Conservation (phyloP, 139 green algal species). For the Chlamydomonas incerta region DNA sequence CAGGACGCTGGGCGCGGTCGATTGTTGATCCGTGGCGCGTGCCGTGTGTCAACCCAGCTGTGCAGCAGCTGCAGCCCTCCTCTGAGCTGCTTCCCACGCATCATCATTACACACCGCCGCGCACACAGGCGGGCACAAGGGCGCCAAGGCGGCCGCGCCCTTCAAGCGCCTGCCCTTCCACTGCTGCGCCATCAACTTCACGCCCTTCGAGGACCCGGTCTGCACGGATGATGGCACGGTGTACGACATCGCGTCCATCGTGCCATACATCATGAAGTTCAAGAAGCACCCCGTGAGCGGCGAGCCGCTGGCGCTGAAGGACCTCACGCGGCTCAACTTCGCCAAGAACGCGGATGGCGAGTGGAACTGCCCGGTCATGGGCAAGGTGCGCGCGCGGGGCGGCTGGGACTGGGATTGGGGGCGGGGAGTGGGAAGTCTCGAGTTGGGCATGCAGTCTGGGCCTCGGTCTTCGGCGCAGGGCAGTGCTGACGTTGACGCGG, state of each 20-base stretch:
- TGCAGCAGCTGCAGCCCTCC: no score
- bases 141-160: conserved; percentile 28
- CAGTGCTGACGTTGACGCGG: no score
- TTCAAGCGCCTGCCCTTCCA: conserved; percentile 92
- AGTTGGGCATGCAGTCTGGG: no score
- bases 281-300: conserved; percentile 88
- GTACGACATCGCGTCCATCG: conserved; percentile 55
- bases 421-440: no score
- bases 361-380: conserved; percentile 93
- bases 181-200: conserved; percentile 95
- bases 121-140: conserved; percentile 42
- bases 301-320: conserved; percentile 82
- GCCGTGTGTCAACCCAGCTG: no score
- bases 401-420: no score
- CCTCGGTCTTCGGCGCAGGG: no score
- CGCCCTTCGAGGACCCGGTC: conserved; percentile 94
- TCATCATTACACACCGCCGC: no score
- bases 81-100: no score
- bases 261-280: conserved; percentile 92
- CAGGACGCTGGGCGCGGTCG: no score
- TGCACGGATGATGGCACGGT: conserved; percentile 84
- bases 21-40: no score
- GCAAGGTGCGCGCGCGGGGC: conserved; percentile 84
- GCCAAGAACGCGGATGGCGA: conserved; percentile 90
- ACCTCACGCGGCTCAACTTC: conserved; percentile 94